Conservation (phyloP, 164 flowering plant species). For the Vitis vinifera region ASM3070453v1 NC_081818.1:2869001-2869500, state of each 20-base stretch:
- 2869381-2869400: constrained; percentile 75
- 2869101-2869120: neutral
- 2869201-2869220: constrained; percentile 58
- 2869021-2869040: constrained; percentile 65
- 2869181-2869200: constrained; percentile 44
- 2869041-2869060: neutral
- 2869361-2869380: constrained; percentile 49
- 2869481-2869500: constrained; percentile 24
- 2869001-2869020: constrained; percentile 38
- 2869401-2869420: constrained; percentile 42
- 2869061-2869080: neutral
- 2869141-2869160: neutral
- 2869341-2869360: neutral
- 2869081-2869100: neutral
- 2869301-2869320: neutral
- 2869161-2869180: neutral
- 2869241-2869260: constrained; percentile 76
- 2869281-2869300: constrained; percentile 11
- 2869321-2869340: neutral
- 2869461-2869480: constrained; percentile 32
- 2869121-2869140: neutral
- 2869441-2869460: constrained; percentile 45
- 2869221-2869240: constrained; percentile 90
- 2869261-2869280: constrained; percentile 77
- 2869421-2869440: constrained; percentile 42